These are phyloP conservation scores for Cryptosporidium canis DNA, from an alignment of 169 alveolate genomes.

Conservation along the genomic window DNA sequence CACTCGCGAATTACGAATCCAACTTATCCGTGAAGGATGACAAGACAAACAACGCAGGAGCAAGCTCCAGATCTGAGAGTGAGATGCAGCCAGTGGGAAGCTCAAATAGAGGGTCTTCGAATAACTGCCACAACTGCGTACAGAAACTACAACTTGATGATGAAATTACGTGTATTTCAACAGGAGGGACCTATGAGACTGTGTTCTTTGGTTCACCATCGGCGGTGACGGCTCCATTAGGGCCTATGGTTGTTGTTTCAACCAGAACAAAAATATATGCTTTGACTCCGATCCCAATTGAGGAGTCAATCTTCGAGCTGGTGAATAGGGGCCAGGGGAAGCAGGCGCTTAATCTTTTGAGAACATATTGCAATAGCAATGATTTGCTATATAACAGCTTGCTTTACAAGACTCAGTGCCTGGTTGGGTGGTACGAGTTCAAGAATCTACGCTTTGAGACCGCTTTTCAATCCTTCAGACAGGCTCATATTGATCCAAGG, in stretches of 20 bases:
- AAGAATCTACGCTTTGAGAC: slow-evolving; percentile 34
- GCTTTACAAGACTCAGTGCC: slow-evolving; percentile 32
- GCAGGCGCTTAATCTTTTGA: slow-evolving; percentile 41
- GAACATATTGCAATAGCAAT: slow-evolving; percentile 46
- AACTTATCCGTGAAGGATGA: not conserved
- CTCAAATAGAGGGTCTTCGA: not conserved
- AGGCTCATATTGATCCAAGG: slow-evolving; percentile 71
- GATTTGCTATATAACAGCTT: slow-evolving; percentile 30
- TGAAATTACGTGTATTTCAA: slow-evolving; percentile 52
- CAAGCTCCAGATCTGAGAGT: not conserved
- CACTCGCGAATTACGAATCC: slow-evolving; percentile 16
- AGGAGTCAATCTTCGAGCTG: slow-evolving; percentile 43
- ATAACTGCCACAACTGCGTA: not conserved
- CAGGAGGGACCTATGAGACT: slow-evolving; percentile 35
- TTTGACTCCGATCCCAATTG: slow-evolving; percentile 48
- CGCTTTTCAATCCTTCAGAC: slow-evolving; percentile 47
- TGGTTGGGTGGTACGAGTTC: slow-evolving; percentile 63
- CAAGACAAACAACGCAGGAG: not conserved
- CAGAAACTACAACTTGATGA: slow-evolving; percentile 65
- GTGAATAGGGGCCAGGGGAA: slow-evolving; percentile 57
- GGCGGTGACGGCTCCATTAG: slow-evolving; percentile 16
- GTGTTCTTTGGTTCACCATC: slow-evolving; percentile 4
- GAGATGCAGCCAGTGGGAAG: not conserved
- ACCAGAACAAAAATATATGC: slow-evolving; percentile 50
- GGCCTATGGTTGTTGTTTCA: slow-evolving; percentile 47